Base-by-base conservation (phyloP, 2,329 filamentous ascomycete genomes). In the Fusarium sp. region DNA sequence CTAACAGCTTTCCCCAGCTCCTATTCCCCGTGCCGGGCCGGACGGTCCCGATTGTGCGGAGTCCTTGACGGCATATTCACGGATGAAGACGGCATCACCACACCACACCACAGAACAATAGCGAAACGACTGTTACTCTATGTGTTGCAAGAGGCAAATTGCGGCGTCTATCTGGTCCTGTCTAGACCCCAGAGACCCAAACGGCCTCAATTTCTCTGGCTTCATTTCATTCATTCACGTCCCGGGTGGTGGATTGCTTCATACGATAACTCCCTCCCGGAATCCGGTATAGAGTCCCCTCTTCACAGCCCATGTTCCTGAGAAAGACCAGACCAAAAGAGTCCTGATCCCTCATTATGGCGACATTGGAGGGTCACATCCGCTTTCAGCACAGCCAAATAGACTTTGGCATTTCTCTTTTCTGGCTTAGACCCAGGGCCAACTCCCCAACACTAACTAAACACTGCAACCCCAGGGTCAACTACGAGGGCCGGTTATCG, bases 201-300 rank as follows among this genome's bases (percentile, higher is more conserved):
- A 64, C 26, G 61, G 59, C 62, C 40, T 41, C 38, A 45, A 20
- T 45, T 53, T 64, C 40, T 23, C 30, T 45, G 20, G 30, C 20
- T 51, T 28, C 4, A 30, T 62, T 23, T 69, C 26, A 70, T 70
- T 61, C 40, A 64, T 70, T 57, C 67, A 70, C 67, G 30, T 70
- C 67, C 63, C 42, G 67, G 63, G 67, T 70, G 20, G 36, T 61
- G 47, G 45, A 36, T 45, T 41, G 38, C 50, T 70, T 70, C 46
- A 70, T 70, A 70, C 34, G 52, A 61, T 34, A 61, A 70, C 67
- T 42, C 67, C 67, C 67, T 69, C 62, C 51, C 50, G 61, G 40
- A 45, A 52, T 62, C 38, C 42, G 64, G 57, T 28, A 61, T 59
- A 61, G 53, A 54, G 18, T 23, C 36, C 30, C 30, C 30, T 30